Evolutionary conservation across 2,329 filamentous ascomycete genomes (phyloP), one percentile per base, ranked within the genome.

Genomic region (Stemphylium lycopersici): DNA sequence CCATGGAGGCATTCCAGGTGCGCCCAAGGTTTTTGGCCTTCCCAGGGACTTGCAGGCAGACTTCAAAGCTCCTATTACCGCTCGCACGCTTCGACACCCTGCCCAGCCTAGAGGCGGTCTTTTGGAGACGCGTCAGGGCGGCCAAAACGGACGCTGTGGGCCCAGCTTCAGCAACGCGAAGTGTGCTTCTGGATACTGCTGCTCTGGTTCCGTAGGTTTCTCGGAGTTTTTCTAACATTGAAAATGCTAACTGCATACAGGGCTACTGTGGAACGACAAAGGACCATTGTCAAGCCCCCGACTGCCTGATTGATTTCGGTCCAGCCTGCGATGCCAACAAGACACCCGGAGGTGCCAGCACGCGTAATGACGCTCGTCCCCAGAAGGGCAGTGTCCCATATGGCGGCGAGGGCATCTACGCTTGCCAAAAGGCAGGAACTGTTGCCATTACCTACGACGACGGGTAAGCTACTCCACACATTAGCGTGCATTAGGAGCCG

Each of bases 381-480:
- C 77, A 82, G 26, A 67, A 85, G 7, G 86, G 86, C 10, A 73
- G 58, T 6, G 76, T 87, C 2, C 75, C 78, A 0, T 87, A 88
- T 52, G 86, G 85, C 16, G 78, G 81, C 33, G 78, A 70, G 1
- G 81, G 82, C 18, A 83, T 88, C 52, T 84, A 84, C 59, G 73
- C 78, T 47, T 86, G 84, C 63, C 70, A 70, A 42, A 65, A 61
- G 13, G 76, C 81, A 3, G 84, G 86, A 48, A 84, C 84, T 10
- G 81, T 90, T 61, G 87, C 87, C 22, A 76, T 90, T 49, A 89
- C 86, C 0, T 89, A 84, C 58, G 87, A 89, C 62, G 87, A 89
- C 64, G 87, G 87, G 54, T 56, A 45, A 44, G 40, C n/a, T 24
- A 20, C 13, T 33, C 8, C 11, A 8, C 26, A 12, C 26, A 24